Percentiles rank a stretch among this genome's conserved stretches.
Conservation (phyloP, 2,329 filamentous ascomycete species). For the Pseudogymnoascus sp. region DNA sequence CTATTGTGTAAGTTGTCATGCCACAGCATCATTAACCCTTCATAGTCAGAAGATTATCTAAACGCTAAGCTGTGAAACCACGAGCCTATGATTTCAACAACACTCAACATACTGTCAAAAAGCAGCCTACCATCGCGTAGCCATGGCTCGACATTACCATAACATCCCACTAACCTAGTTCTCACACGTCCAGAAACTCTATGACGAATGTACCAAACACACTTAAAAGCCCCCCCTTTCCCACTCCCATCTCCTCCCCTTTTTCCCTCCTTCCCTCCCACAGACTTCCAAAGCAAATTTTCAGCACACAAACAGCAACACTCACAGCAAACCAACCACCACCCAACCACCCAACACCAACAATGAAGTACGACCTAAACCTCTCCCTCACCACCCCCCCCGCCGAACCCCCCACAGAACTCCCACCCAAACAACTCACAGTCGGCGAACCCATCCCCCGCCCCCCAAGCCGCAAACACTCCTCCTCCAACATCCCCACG, state of each 20-base stretch:
- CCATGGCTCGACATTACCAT: background rate
- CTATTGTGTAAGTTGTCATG: background rate
- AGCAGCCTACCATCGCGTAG: background rate
- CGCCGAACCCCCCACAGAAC: background rate
- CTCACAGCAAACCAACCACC: background rate
- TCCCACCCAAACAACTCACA: background rate
- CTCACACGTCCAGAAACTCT: background rate
- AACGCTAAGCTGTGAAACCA: background rate
- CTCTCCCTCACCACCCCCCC: background rate
- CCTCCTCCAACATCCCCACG: background rate
- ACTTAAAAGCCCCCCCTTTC: background rate
- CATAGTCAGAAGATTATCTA: background rate
- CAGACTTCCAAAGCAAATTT: background rate
- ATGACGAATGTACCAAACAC: background rate
- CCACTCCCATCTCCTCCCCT: background rate
- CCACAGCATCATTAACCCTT: background rate
- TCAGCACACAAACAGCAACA: background rate
- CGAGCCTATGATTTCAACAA: background rate
- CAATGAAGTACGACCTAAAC: background rate
- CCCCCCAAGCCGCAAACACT: background rate
- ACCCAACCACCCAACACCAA: background rate
- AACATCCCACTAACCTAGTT: background rate
- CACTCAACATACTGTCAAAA: background rate
- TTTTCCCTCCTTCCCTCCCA: background rate
- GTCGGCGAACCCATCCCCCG: background rate